Conservation (phyloP, 140 eudicot genomes). For the Senecio squalidus region DNA sequence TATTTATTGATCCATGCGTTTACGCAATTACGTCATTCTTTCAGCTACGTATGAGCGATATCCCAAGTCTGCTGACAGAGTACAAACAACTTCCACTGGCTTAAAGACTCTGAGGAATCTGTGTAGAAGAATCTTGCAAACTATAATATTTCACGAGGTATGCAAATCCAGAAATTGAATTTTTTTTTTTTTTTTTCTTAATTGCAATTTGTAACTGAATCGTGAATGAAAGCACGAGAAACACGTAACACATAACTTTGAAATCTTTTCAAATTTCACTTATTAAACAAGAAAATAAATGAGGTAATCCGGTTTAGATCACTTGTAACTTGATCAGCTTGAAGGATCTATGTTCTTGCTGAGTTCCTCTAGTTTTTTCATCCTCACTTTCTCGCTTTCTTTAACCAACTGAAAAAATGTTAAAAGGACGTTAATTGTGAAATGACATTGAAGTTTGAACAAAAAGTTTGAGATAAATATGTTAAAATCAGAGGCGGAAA, state of each 20-base stretch:
- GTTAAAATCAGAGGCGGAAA: neutral
- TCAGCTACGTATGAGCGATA: constrained; percentile 89
- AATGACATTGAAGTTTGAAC: neutral
- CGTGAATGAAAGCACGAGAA: constrained; percentile 12
- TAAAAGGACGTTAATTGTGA: neutral
- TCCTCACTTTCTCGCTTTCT: constrained; percentile 72
- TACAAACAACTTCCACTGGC: constrained; percentile 55
- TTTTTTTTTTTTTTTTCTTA: neutral
- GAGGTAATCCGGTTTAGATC: neutral
- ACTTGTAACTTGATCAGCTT: constrained; percentile 16
- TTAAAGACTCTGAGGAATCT: constrained; percentile 1
- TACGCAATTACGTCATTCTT: too few species aligned
- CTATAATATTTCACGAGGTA: constrained; percentile 20
- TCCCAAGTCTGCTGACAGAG: constrained; percentile 58
- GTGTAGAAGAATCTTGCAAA: constrained; percentile 12
- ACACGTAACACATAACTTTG: constrained; percentile 3
- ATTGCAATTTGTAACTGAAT: neutral
- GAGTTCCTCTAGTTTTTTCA: constrained; percentile 76
- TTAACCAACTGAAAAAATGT: constrained; percentile 54
- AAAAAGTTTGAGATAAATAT: neutral
- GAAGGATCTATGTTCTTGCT: constrained; percentile 47
- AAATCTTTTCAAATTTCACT: constrained; percentile 3
- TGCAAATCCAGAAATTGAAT: neutral
- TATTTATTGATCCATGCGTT: too few species aligned
- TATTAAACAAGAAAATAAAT: constrained; percentile 7